Evolutionary conservation across 2,329 filamentous ascomycete species (phyloP), one percentile per base, ranked within the genome.

Genomic region (Aspergillus ustus): DNA sequence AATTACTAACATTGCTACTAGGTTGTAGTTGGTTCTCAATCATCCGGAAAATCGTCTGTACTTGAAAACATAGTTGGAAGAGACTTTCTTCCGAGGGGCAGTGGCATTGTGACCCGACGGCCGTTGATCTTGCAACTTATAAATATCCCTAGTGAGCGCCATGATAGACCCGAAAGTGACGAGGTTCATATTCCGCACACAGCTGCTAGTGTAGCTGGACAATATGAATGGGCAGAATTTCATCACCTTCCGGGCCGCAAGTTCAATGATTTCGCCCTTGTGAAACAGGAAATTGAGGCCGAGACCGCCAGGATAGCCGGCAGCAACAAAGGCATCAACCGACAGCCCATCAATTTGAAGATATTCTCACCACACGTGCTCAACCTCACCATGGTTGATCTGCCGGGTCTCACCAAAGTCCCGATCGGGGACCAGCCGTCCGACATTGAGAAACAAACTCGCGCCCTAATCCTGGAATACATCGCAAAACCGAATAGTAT

Each of bases 401-500:
- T 99, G 73, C 95, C 95, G 3, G 95, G 95, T 70, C 82, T 99
- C 75, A 99, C 95, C 72, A 98, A 99, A 85, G 93, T 97, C 62
- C 95, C 95, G 31, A 98, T 99, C 76, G 95, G 95, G 68, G 95
- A 99, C 76, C 95, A 99, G 76, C 95, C 95, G 7, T 89, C 91
- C 71, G 95, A 99, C 74, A 99, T 99, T 73, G 95, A 99, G 83
- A 98, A 97, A 80, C 95, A 99, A 81, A 99, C 95, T 34, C 88
- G 94, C 67, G 97, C 92, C 69, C 86, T 99, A 71, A 98, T 99
- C 71, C 91, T 93, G 59, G 95, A 99, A 81, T 99, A 97, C 76
- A 99, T 98, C 73, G 93, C 93, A 61, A 99, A 99, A 81, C 94
- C 95, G 15, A 99, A 99, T 84, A 97, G 94, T 79, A 97, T 99